These are phyloP conservation scores for Prunus armeniaca DNA, from an alignment of 306 rosid species.

Conservation along the genomic window DNA sequence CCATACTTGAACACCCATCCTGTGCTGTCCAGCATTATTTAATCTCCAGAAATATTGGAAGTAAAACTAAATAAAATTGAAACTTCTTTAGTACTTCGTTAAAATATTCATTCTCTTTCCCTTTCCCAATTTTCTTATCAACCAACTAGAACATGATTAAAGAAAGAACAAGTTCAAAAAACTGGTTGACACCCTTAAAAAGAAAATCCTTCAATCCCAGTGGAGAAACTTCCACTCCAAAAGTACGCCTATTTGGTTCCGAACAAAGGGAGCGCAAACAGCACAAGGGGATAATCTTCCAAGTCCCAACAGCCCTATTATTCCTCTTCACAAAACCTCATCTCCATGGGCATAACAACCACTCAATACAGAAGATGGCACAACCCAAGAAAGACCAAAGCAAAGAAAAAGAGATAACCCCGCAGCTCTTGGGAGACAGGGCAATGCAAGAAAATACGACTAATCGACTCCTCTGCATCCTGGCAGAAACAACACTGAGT, in stretches of 20 bases:
- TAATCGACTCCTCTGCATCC: no score
- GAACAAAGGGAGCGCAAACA: not conserved
- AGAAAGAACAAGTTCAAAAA: not conserved
- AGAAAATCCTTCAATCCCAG: not conserved
- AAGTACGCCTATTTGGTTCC: not conserved
- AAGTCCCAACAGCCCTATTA: slow-evolving; percentile 2
- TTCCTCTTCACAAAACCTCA: slow-evolving; percentile 5
- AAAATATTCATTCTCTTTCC: not conserved
- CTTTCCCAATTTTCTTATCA: not conserved
- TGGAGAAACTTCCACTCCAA: not conserved
- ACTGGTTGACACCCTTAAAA: not conserved
- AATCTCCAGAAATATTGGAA: not conserved
- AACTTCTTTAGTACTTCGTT: not conserved
- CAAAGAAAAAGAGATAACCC: not conserved
- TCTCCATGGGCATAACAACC: not conserved
- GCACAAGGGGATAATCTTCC: not conserved
- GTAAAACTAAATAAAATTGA: not conserved
- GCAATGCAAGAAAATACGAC: no score
- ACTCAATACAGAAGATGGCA: not conserved
- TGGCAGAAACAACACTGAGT: no score
- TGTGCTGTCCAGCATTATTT: not conserved
- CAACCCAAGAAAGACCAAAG: not conserved
- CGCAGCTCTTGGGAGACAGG: not conserved
- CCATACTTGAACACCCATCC: no score
- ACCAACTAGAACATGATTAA: not conserved